Evolutionary conservation across 2,329 filamentous ascomycete genomes (phyloP), one percentile per base, ranked within the genome.

Genomic region (Bipolaris cookei): DNA sequence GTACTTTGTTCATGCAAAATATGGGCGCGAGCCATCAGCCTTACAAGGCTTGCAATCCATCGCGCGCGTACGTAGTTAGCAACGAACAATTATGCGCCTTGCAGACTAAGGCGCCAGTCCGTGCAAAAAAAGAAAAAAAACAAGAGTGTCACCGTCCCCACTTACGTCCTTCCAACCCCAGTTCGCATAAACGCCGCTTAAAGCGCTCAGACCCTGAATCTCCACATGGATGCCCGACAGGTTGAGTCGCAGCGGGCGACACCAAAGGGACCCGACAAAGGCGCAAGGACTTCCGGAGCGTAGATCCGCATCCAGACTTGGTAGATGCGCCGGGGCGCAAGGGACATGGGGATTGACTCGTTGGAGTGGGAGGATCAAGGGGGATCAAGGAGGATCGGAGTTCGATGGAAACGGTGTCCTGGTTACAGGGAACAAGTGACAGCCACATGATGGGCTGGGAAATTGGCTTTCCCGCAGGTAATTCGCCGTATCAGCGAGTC

Each of bases 11-110:
- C 49, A 53, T 57, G 34, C 44, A 28, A 28, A 28, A 50, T 8
- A 18, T 25, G 47, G 38, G 54, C n/a, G 16, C 18, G 43, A 21
- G 54, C 38, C 54, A 54, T 58, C 55, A 58, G 55, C 55, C 55
- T 46, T 58, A 58, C 55, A 49, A 49, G 48, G 47, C 54, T 52
- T 44, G 14, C 18, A 42, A 18, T 56, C 48, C 53, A 51, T 56
- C 48, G 47, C 44, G 46, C 53, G 39, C 53, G 41, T 51, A 34
- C 30, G 51, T 47, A n/a, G 42, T 23, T 50, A 30, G 43, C 18
- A n/a, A 47, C 35, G 42, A 53, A 49, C 45, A 25, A 14, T 49
- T 50, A 58, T 58, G 55, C 55, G 35, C 51, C 51, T 56, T 21
- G 28, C 4, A 42, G 35, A 41, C 37, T 50, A 28, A 55, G 46